Evolutionary conservation across 2,329 filamentous ascomycete species (phyloP), one percentile per base, ranked within the genome.

Genomic region (Aspergillus quadricinctus): DNA sequence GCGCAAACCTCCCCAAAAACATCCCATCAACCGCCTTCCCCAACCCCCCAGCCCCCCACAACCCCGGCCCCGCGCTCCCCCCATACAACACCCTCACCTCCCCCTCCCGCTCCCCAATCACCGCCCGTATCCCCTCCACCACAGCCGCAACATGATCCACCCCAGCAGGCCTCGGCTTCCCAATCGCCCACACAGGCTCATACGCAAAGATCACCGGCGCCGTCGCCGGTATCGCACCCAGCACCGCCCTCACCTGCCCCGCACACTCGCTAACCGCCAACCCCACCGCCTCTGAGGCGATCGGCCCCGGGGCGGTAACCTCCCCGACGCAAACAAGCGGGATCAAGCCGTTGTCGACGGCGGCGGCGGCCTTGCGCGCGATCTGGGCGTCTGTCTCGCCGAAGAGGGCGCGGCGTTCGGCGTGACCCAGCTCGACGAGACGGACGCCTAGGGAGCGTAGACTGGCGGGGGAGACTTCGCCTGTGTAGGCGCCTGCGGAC

Each of bases 161-260:
- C 7, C 81, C 81, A 0, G 90, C 90, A 2, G 90, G 90, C 66
- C 87, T 78, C 1, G 81, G 77, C 9, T 89, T 86, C 0, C 90
- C 90, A 72, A 94, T 95, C 0, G 90, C 90, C 90, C 90, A 95
- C 1, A 94, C 89, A 7, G 90, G 90, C 77, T 95, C 90, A 68
- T 95, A 95, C 0, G 90, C 90, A 56, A 95, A 80, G 6, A 93
- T 83, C 4, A 94, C 81, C 49, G 91, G 87, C 0, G 85, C 83
- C 17, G 84, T 78, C 10, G 78, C 77, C 0, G 85, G 81, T 7
- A 93, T 76, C 0, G 79, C 81, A 1, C 76, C 75, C 52, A 94
- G 69, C 2, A 90, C 84, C 1, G 83, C 77, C 41, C 80, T 78
- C 55, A 95, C 79, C 72, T 93, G 89, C 4, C 76, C 74, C 37